Evolutionary conservation across 1,284 basidiomycete species (phyloP), one percentile per base, ranked within the genome.

Genomic region (Heterobasidion parviporum): DNA sequence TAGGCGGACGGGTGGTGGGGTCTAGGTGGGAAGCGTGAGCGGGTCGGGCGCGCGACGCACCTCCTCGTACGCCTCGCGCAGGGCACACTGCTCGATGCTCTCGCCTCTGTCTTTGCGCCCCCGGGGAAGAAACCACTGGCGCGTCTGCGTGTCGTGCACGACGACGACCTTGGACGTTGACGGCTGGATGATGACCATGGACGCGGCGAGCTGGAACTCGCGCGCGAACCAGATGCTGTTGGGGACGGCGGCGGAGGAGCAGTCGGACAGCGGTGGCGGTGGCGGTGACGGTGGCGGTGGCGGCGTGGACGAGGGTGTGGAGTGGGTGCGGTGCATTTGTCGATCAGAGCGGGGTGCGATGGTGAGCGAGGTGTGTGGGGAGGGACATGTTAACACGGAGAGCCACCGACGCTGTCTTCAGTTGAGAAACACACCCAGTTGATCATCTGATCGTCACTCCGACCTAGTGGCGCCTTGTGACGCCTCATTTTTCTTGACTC

Each of bases 1-100:
- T 8, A 35, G n/a, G 18, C 35, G 54, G 54, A 9, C 14, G 33
- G 33, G 56, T 35, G 14, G 55, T 6, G n/a, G 16, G 41, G 41
- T 12, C 41, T 43, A 16, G 18, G n/a, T n/a, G n/a, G n/a, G 47
- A 36, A 34, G 45, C n/a, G 52, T 26, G 26, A 51, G 35, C 14
- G 20, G 14, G 36, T 36, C 7, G 35, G 20, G 35, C n/a, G 6
- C 41, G 44, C 18, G 36, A 63, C 72, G 53, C 54, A 82, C 83
- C 77, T 85, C 83, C 65, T 85, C 83, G 63, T 83, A 80, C 2
- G 78, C 82, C 67, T 85, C 83, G 53, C 84, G 70, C 44, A 85
- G 64, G 0, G 80, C 83, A 0, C 83, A 65, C 46, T 74, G 65
- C 63, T 85, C 82, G 12, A 85, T 60, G 6, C 73, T 75, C 67